These are phyloP conservation scores for Psilocybe mexicana DNA, from an alignment of 1,284 basidiomycete species.

Conservation along the genomic window DNA sequence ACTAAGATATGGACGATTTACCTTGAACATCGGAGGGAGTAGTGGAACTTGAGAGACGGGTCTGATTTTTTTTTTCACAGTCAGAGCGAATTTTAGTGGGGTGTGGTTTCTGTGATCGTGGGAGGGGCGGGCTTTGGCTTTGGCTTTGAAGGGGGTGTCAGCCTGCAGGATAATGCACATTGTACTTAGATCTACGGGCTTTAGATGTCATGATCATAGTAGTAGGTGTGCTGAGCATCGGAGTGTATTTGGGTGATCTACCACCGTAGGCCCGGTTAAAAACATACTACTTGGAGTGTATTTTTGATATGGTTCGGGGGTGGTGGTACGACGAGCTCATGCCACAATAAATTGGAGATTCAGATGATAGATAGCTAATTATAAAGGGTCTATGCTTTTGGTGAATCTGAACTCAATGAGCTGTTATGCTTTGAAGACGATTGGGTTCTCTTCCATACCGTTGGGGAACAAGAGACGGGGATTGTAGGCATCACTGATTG, in stretches of 20 bases:
- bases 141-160: neutral
- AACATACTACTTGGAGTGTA: neutral
- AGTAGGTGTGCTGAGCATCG: neutral
- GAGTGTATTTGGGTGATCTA: neutral
- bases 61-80: neutral
- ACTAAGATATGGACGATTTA: slow-evolving; percentile 5
- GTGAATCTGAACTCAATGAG: neutral
- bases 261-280: neutral
- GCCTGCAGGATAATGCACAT: neutral
- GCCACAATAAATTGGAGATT: neutral
- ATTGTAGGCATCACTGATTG: neutral
- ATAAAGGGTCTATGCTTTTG: neutral
- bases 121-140: neutral
- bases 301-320: neutral
- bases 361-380: neutral
- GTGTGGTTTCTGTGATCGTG: neutral
- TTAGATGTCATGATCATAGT: neutral
- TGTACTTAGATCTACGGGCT: neutral
- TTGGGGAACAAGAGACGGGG: neutral
- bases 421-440: neutral
- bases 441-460: neutral
- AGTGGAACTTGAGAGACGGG: neutral
- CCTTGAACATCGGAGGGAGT: slow-evolving; percentile 7
- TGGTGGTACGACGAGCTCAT: neutral
- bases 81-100: neutral